phyloP scores from a whole-genome alignment of 345 rosid genomes.

The Populus euphratica region DNA sequence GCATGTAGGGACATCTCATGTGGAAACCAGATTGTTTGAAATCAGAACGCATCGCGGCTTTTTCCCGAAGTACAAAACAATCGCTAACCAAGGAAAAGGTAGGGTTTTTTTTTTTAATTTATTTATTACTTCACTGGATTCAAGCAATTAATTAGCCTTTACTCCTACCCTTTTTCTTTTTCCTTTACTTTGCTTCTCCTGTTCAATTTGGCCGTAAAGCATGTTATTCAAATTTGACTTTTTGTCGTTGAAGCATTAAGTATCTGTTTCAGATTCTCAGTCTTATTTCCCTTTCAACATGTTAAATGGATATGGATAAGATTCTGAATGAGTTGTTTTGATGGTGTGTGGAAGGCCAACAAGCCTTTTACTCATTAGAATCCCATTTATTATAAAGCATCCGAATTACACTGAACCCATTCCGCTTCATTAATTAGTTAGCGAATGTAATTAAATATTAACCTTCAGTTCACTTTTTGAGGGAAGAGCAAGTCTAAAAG shows the following conservation, averaged over 20 bases:
- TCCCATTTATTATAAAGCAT: neutral
- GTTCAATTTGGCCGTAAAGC: neutral
- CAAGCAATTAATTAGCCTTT: too few relatives aligned
- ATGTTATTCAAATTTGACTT: conserved; percentile 16
- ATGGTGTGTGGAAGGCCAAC: conserved; percentile 25
- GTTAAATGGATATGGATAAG: conserved; percentile 12
- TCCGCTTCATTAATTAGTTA: conserved; percentile 4
- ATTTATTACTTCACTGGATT: too few relatives aligned
- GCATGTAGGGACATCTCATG: too few relatives aligned
- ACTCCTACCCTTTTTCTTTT: neutral
- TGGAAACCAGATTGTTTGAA: too few relatives aligned
- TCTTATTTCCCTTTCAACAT: conserved; percentile 22
- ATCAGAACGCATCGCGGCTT: too few relatives aligned
- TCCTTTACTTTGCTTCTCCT: too few relatives aligned
- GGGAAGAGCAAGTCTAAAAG: conserved; percentile 11
- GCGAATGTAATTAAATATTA: neutral
- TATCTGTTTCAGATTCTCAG: conserved; percentile 27
- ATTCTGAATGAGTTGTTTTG: conserved; percentile 10
- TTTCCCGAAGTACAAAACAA: too few relatives aligned
- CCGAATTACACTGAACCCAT: neutral
- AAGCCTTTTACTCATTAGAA: conserved; percentile 9
- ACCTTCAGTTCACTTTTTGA: conserved; percentile 7
- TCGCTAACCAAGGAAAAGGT: too few relatives aligned
- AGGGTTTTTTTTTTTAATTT: too few relatives aligned
- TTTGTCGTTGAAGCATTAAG: conserved; percentile 14